Percentiles rank a stretch among this genome's conserved stretches.
These are phyloP conservation scores for Wickerhamiella azymoides DNA, from an alignment of 805 yeast species.

Conservation along the genomic window DNA sequence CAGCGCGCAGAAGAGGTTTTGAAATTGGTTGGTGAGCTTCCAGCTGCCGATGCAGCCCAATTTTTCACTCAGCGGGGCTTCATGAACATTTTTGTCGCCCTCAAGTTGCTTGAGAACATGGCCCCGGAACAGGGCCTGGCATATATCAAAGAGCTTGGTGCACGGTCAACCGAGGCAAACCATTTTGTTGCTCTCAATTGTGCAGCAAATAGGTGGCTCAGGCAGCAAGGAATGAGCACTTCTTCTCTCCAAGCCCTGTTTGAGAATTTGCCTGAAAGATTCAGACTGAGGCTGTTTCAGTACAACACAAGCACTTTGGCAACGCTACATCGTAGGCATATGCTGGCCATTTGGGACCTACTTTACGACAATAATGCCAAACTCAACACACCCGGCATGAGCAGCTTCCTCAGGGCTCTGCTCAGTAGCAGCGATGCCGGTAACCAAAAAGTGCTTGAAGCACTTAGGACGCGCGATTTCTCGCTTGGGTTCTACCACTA, in stretches of 20 bases:
- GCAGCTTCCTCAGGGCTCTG: constrained; percentile 9
- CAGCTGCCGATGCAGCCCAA: not conserved
- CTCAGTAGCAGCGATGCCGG: constrained; percentile 13
- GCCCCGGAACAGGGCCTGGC: not conserved
- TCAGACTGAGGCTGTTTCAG: not conserved
- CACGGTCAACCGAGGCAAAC: not conserved
- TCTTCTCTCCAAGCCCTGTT: not conserved
- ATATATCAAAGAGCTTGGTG: not conserved
- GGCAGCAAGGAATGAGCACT: not conserved
- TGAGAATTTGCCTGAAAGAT: not conserved
- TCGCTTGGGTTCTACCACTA: constrained; percentile 14
- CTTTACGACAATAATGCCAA: not conserved
- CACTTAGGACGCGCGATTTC: not conserved
- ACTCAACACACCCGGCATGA: constrained; percentile 3
- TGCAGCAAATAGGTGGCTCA: not conserved
- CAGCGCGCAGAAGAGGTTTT: not conserved
- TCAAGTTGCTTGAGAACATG: not conserved
- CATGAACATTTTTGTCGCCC: not conserved
- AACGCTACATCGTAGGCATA: not conserved
- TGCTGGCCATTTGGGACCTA: not conserved
- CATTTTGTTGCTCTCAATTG: not conserved
- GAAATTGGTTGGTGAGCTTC: not conserved
- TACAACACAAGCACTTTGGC: not conserved
- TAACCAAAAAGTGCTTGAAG: not conserved
- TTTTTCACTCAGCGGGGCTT: not conserved